phyloP scores from a whole-genome alignment of 1,139 yeast genomes.

The Diutina siamensis region DNA sequence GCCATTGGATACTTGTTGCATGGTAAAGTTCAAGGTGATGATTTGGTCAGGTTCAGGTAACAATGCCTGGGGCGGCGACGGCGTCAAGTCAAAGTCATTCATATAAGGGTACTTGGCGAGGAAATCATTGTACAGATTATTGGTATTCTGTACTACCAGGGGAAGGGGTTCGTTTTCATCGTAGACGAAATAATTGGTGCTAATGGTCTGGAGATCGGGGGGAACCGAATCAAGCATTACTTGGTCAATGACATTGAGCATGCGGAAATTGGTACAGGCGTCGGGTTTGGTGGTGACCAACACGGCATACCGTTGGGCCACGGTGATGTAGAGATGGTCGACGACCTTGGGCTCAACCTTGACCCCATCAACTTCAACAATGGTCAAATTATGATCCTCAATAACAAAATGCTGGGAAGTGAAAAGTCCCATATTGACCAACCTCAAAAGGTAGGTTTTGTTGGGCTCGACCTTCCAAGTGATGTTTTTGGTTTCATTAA shows the following conservation, averaged over 20 bases:
- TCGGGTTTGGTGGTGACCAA: constrained; percentile 39
- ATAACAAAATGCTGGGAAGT: constrained; percentile 76
- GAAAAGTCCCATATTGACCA: constrained; percentile 78
- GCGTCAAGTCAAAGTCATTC: constrained; percentile 53
- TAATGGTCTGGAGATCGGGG: constrained; percentile 46
- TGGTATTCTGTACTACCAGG: constrained; percentile 21
- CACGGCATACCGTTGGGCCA: constrained; percentile 62
- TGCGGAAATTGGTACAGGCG: constrained; percentile 7
- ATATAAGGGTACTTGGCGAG: constrained; percentile 18
- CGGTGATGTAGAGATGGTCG: constrained; percentile 49
- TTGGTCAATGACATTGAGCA: constrained; percentile 33
- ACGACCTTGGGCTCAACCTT: constrained; percentile 47
- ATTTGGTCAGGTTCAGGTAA: constrained; percentile 56
- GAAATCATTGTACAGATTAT: constrained; percentile 32
- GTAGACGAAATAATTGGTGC: constrained; percentile 64
- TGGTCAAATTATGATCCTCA: constrained; percentile 73
- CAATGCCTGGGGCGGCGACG: constrained; percentile 38
- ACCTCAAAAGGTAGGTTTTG: constrained; percentile 67
- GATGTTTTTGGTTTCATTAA: constrained; percentile 63
- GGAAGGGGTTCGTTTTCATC: constrained; percentile 18
- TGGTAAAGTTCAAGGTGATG: constrained; percentile 52
- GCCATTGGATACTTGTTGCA: constrained; percentile 77
- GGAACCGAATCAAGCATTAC: constrained; percentile 73
- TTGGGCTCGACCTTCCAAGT: constrained; percentile 67
- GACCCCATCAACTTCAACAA: constrained; percentile 75